Conservation (phyloP, 805 yeast species). For the Komagataella phaffii region DNA sequence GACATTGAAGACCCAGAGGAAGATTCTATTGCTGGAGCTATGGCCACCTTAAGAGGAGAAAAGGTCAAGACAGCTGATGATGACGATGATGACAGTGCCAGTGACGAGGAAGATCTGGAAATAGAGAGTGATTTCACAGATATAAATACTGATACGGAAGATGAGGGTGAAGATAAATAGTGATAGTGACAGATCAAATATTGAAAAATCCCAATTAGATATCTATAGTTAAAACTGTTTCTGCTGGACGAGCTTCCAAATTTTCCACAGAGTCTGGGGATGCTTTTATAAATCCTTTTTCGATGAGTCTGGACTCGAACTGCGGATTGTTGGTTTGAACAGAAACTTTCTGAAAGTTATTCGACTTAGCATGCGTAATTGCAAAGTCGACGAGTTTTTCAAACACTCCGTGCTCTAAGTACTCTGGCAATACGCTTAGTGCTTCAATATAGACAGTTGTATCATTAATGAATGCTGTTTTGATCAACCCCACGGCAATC, state of each 20-base stretch:
- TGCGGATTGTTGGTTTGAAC: background rate
- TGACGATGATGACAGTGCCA: constrained; percentile 17
- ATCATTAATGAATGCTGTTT: constrained; percentile 22
- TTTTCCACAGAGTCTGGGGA: background rate
- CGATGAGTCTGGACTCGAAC: background rate
- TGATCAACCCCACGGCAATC: constrained; percentile 69
- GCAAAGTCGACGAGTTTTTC: background rate
- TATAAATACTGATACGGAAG: constrained; percentile 53
- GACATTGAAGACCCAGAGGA: constrained; percentile 65
- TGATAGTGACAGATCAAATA: background rate
- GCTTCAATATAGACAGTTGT: background rate
- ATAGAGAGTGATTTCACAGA: constrained; percentile 27
- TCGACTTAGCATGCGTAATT: background rate
- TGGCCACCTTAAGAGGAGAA: constrained; percentile 57
- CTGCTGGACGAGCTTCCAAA: background rate
- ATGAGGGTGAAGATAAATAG: constrained; percentile 17
- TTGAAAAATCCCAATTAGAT: background rate
- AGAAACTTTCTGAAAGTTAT: background rate
- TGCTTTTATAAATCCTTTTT: background rate
- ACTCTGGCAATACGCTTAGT: background rate
- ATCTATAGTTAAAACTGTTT: background rate
- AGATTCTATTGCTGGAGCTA: constrained; percentile 62
- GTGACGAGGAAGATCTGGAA: constrained; percentile 10
- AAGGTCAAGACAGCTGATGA: constrained; percentile 31
- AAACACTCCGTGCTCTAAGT: background rate